These are phyloP conservation scores for Boletellus ananas DNA, from an alignment of 768 basidiomycete genomes.

Conservation along the genomic window DNA sequence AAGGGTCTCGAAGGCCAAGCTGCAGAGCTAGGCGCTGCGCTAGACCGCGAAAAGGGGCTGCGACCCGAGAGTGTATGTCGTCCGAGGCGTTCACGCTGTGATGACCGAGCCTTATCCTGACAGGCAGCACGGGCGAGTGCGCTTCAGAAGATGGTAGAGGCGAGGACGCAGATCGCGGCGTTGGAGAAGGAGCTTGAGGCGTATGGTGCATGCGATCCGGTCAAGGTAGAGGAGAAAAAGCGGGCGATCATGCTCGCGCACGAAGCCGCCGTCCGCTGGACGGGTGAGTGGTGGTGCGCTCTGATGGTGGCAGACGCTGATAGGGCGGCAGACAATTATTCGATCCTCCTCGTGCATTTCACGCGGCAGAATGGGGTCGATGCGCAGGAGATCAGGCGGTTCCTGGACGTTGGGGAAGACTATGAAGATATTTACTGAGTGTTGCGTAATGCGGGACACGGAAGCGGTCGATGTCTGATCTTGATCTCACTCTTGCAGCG, in stretches of 20 bases:
- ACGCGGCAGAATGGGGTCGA: constrained; percentile 58
- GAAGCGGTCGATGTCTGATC: constrained; percentile 3
- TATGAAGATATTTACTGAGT: constrained; percentile 66
- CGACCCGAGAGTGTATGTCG: constrained; percentile 55
- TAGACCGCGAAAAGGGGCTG: constrained; percentile 49
- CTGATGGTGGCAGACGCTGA: constrained; percentile 2
- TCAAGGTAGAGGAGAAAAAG: constrained; percentile 71
- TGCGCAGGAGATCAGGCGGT: constrained; percentile 59
- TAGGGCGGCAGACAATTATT: constrained; percentile 58
- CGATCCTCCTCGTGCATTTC: constrained; percentile 60
- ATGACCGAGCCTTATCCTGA: not conserved
- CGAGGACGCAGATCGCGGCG: constrained; percentile 45
- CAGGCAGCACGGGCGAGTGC: constrained; percentile 57
- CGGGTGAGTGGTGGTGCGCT: constrained; percentile 51
- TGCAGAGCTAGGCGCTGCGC: constrained; percentile 42
- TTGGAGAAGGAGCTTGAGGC: constrained; percentile 68
- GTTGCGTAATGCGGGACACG: constrained; percentile 17
- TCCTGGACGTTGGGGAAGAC: constrained; percentile 64
- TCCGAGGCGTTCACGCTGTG: not conserved
- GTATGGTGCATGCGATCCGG: constrained; percentile 84
- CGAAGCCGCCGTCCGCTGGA: constrained; percentile 85
- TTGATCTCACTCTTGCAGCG: constrained; percentile 1
- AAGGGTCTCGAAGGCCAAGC: constrained; percentile 44
- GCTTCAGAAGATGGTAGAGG: constrained; percentile 45
- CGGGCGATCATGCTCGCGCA: constrained; percentile 71